These are phyloP conservation scores for Monosporozyma aquatica DNA, from an alignment of 805 yeast genomes.

Conservation along the genomic window DNA sequence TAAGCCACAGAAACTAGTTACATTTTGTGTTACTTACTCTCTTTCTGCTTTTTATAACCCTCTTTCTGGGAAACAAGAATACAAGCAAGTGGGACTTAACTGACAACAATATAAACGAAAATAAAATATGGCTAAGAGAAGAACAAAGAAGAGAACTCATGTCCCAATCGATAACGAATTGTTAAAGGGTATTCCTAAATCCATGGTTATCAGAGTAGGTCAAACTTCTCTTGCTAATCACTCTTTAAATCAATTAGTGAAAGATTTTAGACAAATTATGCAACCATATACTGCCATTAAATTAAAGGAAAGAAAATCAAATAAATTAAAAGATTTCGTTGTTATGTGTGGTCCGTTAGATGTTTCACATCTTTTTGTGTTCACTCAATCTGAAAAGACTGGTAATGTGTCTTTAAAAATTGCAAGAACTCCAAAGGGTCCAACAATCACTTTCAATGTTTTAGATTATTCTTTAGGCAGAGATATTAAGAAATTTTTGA, in stretches of 20 bases:
- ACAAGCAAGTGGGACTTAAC: no score
- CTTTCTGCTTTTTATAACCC: no score
- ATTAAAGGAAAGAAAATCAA: slow-evolving; percentile 75
- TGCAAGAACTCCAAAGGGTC: slow-evolving; percentile 88
- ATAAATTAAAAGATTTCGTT: slow-evolving; percentile 83
- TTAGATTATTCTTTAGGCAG: slow-evolving; percentile 68
- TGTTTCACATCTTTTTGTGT: slow-evolving; percentile 78
- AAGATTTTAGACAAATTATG: slow-evolving; percentile 83
- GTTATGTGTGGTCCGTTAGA: slow-evolving; percentile 98
- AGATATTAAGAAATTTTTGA: slow-evolving; percentile 64
- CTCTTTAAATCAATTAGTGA: slow-evolving; percentile 73
- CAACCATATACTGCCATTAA: slow-evolving; percentile 94
- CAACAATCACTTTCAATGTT: slow-evolving; percentile 78
- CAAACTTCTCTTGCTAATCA: slow-evolving; percentile 46
- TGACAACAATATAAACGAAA: no score
- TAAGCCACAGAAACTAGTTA: no score
- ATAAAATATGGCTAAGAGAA: slow-evolving; percentile 42
- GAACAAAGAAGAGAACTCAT: slow-evolving; percentile 82
- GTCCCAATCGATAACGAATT: slow-evolving; percentile 50
- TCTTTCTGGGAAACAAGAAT: no score
- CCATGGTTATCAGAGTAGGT: slow-evolving; percentile 91
- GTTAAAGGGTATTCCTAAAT: slow-evolving; percentile 67
- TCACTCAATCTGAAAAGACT: slow-evolving; percentile 67
- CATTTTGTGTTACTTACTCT: no score
- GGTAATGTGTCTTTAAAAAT: slow-evolving; percentile 79